Evolutionary conservation across 495 filamentous ascomycete genomes (phyloP).

Genomic region (Elasticomyces elasticus): DNA sequence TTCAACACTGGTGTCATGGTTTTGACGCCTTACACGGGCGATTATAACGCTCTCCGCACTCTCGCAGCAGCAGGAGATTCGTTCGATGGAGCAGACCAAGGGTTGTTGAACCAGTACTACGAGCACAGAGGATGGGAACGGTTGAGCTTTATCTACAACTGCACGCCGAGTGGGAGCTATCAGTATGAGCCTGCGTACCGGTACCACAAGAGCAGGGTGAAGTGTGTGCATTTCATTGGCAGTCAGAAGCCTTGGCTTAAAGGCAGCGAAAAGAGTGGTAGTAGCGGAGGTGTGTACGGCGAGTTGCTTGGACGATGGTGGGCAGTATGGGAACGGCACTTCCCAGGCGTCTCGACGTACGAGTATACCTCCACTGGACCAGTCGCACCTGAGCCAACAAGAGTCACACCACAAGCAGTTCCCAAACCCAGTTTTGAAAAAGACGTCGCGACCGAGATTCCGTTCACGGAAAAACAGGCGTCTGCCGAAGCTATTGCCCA

Average conservation of each 20-base stretch:
- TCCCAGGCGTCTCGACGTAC: constrained; percentile 37
- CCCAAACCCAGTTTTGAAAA: too few species aligned
- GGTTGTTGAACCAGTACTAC: constrained; percentile 92
- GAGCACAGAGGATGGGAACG: constrained; percentile 61
- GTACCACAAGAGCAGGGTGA: constrained; percentile 81
- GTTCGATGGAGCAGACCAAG: constrained; percentile 97
- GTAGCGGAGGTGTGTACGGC: constrained; percentile 56
- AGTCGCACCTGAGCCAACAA: constrained; percentile 2
- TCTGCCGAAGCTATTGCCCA: constrained; percentile 32
- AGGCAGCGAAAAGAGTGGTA: constrained; percentile 48
- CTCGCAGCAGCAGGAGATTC: constrained; percentile 79
- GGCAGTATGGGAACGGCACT: constrained; percentile 83
- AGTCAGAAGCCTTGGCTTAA: constrained; percentile 78
- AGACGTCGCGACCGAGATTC: constrained; percentile 32
- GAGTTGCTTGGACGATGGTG: constrained; percentile 80
- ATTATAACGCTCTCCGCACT: constrained; percentile 73
- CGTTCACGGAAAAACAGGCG: constrained; percentile 31
- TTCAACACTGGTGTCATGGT: constrained; percentile 98
- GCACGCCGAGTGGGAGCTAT: constrained; percentile 86
- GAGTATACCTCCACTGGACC: constrained; percentile 7
- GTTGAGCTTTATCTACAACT: constrained; percentile 92
- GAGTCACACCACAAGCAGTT: constrained; percentile 34
- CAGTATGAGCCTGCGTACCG: constrained; percentile 91
- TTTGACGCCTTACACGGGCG: constrained; percentile 72
- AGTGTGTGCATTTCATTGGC: constrained; percentile 88